Percentiles rank a stretch among this genome's conserved stretches.
Conservation (phyloP, 2,329 filamentous ascomycete species). For the Elsinoe batatas region DNA sequence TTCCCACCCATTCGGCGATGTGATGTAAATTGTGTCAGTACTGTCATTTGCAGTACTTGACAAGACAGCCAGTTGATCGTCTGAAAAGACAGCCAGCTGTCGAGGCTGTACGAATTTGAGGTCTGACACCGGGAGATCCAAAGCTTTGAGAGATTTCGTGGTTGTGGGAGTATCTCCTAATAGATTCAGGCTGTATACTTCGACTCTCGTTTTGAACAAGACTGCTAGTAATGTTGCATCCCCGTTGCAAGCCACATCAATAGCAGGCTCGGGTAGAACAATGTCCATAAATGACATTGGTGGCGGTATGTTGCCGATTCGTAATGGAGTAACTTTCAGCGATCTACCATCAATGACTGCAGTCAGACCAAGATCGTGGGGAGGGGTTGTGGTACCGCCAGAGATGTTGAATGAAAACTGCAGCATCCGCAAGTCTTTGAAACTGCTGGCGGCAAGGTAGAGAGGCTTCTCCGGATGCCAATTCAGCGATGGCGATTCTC, state of each 20-base stretch:
- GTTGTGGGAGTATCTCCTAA: slow-evolving; percentile 39
- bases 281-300: slow-evolving; percentile 83
- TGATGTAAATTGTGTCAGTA: slow-evolving; percentile 18
- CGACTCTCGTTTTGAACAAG: slow-evolving; percentile 56
- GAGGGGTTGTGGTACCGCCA: slow-evolving; percentile 59
- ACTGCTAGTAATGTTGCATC: slow-evolving; percentile 59
- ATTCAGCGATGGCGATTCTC: not conserved
- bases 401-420: slow-evolving; percentile 60
- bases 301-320: slow-evolving; percentile 76
- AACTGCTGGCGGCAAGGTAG: not conserved
- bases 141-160: slow-evolving; percentile 27
- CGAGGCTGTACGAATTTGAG: slow-evolving; percentile 23
- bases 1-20: not conserved
- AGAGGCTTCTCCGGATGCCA: slow-evolving; percentile 88
- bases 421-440: slow-evolving; percentile 23
- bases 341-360: slow-evolving; percentile 74
- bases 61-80: slow-evolving; percentile 29
- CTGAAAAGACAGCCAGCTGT: slow-evolving; percentile 39
- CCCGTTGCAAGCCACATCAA: slow-evolving; percentile 66
- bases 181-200: slow-evolving; percentile 60
- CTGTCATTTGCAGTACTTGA: slow-evolving; percentile 15
- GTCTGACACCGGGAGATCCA: slow-evolving; percentile 31
- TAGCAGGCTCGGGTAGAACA: slow-evolving; percentile 48
- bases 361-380: slow-evolving; percentile 68
- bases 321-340: slow-evolving; percentile 77